phyloP scores from a whole-genome alignment of 768 basidiomycete species.

The Postia placenta region DNA sequence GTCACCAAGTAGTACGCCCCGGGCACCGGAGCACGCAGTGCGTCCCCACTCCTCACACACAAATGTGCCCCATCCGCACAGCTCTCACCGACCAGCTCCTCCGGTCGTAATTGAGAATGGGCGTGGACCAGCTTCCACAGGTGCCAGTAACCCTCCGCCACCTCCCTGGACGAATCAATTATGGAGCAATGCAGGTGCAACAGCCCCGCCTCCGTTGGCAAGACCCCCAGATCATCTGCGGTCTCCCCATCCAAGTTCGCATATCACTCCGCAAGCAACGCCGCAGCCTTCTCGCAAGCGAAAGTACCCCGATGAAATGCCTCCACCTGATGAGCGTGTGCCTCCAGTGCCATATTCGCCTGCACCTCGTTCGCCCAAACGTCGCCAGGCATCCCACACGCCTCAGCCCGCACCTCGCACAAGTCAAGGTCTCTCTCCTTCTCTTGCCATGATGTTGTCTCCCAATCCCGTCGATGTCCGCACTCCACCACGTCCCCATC shows the following conservation, averaged over 20 bases:
- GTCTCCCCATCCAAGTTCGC: conserved; percentile 10
- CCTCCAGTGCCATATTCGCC: conserved; percentile 8
- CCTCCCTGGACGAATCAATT: conserved; percentile 30
- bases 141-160: conserved; percentile 26
- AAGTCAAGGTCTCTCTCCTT: conserved; percentile 47
- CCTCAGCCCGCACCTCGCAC: conserved; percentile 27
- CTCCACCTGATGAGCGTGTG: conserved; percentile 15
- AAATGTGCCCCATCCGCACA: neutral
- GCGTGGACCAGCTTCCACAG: conserved; percentile 1
- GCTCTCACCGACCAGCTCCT: conserved; percentile 3
- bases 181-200: conserved; percentile 25
- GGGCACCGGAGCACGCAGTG: conserved; percentile 2
- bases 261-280: conserved; percentile 1
- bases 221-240: conserved; percentile 10
- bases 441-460: conserved; percentile 59
- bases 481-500: conserved; percentile 18
- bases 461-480: conserved; percentile 27
- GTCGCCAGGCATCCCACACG: conserved; percentile 18
- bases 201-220: conserved; percentile 22
- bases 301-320: conserved; percentile 26
- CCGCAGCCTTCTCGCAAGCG: conserved; percentile 25
- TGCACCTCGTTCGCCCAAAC: conserved; percentile 15
- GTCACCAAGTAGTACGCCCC: conserved; percentile 14
- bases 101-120: conserved; percentile 2
- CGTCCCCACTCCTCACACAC: neutral